Base-by-base conservation (phyloP, 371 early-diverging fungal species). In the Caulochytrium protostelioides region DNA sequence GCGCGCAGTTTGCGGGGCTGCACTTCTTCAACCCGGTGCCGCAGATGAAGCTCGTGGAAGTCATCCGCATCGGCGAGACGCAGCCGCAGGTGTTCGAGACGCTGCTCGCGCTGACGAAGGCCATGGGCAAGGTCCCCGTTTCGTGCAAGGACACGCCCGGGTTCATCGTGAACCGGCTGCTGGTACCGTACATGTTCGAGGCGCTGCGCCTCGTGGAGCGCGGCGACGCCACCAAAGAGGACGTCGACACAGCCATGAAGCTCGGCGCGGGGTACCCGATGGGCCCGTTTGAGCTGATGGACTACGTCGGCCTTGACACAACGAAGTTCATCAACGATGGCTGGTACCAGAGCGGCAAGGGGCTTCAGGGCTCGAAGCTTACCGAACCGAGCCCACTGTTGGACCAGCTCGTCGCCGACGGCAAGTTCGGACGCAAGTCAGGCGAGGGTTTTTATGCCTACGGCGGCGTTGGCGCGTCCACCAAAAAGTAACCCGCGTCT, bases 1-100 rank as follows among this genome's bases (percentile, higher is more conserved):
- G 43, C 27, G 55, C 60, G 30, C 65, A 65, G 13, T 78, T 84
- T 43, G 79, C 76, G 17, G 94, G 94, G 19, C 57, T 89, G 35
- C 94, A 92, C 56, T 92, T 87, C 61, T 90, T 92, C 57, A 89
- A 89, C 59, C 91, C 90, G 2, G 86, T 87, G 3, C 84, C 95
- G 19, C 83, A 83, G 48, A 91, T 94, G 95, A 87, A 89, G 57
- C 62, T 94, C 15, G 91, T 91, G 10, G 95, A 94, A 56, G 72
- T 94, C 18, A 74, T 91, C 35, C 64, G 76, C 37, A 76, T 79
- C 1, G 57, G 51, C 1, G 50, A 67, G n/a, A 70, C 78, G 13
- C 45, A 52, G 15, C 59, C 72, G 28, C 55, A 61, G 6, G 71
- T 67, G 0, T 74, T 71, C 24, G 55, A 70, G 10, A 34, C 58